Evolutionary conservation across 2,329 filamentous ascomycete genomes (phyloP).

Genomic region (Cladosporium sp.): DNA sequence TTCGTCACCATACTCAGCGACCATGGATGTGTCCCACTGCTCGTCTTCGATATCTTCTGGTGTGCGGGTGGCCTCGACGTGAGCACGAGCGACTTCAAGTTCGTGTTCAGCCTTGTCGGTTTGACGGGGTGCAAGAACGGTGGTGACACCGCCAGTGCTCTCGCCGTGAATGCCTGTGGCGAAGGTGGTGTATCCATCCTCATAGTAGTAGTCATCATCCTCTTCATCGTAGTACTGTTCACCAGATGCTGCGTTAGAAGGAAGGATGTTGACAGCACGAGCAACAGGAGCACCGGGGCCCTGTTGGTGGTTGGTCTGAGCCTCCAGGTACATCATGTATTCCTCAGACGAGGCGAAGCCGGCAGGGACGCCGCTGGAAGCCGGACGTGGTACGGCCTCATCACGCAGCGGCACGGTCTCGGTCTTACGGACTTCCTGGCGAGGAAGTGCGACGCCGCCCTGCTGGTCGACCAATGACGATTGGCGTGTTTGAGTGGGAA

Average conservation of each 20-base stretch:
- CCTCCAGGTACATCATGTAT: constrained; percentile 7
- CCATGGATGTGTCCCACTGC: constrained; percentile 92
- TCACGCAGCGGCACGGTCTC: constrained; percentile 28
- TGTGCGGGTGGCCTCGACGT: constrained; percentile 63
- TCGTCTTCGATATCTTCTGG: constrained; percentile 82
- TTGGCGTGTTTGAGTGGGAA: background rate
- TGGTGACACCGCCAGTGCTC: constrained; percentile 61
- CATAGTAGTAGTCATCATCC: constrained; percentile 68
- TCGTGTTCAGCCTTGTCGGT: constrained; percentile 68
- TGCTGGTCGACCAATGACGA: background rate
- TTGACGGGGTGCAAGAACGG: constrained; percentile 67
- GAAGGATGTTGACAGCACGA: constrained; percentile 6
- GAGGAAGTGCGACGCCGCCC: constrained; percentile 12
- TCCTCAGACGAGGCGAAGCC: constrained; percentile 10
- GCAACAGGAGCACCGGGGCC: background rate
- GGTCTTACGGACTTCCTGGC: constrained; percentile 23
- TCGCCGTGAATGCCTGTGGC: constrained; percentile 69
- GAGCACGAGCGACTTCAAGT: constrained; percentile 61
- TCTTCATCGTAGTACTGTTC: constrained; percentile 41
- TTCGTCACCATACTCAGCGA: constrained; percentile 91
- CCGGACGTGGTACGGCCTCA: constrained; percentile 18
- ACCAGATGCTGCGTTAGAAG: constrained; percentile 1
- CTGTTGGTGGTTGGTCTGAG: background rate
- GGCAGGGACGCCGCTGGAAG: background rate
- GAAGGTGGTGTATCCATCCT: constrained; percentile 69